Conservation (phyloP, 2,329 filamentous ascomycete genomes). For the Diaporthe sp. region DNA sequence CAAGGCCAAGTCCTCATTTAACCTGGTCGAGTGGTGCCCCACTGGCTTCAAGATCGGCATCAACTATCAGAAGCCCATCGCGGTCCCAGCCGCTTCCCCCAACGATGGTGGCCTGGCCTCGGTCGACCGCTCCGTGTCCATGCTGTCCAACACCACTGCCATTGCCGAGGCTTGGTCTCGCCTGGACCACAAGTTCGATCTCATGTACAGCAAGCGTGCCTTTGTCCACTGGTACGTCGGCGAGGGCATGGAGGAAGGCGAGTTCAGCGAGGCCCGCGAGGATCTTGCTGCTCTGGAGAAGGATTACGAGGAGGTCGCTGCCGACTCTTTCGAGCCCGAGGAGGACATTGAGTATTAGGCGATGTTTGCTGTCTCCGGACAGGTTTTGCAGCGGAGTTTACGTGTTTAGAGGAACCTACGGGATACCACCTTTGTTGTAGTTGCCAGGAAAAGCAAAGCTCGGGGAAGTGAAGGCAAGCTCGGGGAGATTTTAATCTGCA, state of each 20-base stretch:
- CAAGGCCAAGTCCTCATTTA: slow-evolving; percentile 80
- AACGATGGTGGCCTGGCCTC: slow-evolving; percentile 71
- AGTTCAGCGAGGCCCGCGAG: slow-evolving; percentile 89
- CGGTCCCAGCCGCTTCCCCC: slow-evolving; percentile 66
- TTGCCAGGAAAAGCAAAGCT: slow-evolving; percentile 24
- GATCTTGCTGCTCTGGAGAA: slow-evolving; percentile 88
- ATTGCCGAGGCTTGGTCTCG: slow-evolving; percentile 81
- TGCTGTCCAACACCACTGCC: slow-evolving; percentile 82
- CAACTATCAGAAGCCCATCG: slow-evolving; percentile 78
- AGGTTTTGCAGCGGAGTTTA: slow-evolving; percentile 32
- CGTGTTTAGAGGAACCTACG: slow-evolving; percentile 31
- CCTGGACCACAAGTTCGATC: slow-evolving; percentile 81
- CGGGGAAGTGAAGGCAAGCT: slow-evolving; percentile 16
- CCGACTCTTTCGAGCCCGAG: slow-evolving; percentile 76
- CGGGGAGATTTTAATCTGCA: slow-evolving; percentile 26
- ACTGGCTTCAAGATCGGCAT: slow-evolving; percentile 83
- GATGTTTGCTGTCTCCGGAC: background rate
- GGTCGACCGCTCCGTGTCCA: slow-evolving; percentile 75
- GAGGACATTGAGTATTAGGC: slow-evolving; percentile 83
- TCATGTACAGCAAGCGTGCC: slow-evolving; percentile 84
- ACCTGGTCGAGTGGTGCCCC: slow-evolving; percentile 82
- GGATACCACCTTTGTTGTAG: slow-evolving; percentile 39
- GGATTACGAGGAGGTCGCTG: slow-evolving; percentile 88
- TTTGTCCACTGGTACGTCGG: slow-evolving; percentile 87
- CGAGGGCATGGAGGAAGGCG: slow-evolving; percentile 93